Evolutionary conservation across 352 stramenopile species (phyloP).

Genomic region (Globisporangium irregulare): DNA sequence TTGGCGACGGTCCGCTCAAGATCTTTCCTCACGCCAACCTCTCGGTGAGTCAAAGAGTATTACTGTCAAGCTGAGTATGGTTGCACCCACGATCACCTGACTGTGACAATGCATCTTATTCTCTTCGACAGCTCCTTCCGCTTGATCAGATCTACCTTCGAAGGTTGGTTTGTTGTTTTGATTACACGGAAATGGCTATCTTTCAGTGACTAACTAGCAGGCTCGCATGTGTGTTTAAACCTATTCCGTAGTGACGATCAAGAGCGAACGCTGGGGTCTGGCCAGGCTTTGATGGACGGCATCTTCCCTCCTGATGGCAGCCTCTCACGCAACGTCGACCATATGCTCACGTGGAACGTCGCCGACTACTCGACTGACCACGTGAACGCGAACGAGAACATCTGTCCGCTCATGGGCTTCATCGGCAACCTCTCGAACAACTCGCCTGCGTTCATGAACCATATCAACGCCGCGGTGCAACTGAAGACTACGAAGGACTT

Average conservation of each 20-base stretch:
- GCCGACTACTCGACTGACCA: conserved; percentile 76
- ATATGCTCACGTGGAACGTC: conserved; percentile 77
- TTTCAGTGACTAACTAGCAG: not conserved
- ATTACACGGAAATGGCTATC: not conserved
- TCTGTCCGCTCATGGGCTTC: conserved; percentile 72
- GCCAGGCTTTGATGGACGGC: conserved; percentile 74
- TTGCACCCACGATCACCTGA: not conserved
- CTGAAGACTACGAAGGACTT: conserved; percentile 62
- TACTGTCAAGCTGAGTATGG: not conserved
- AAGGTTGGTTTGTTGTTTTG: conserved; percentile 12
- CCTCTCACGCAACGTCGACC: conserved; percentile 43
- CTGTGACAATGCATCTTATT: not conserved
- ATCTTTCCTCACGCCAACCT: conserved; percentile 65
- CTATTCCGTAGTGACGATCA: conserved; percentile 58
- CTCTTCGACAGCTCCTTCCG: conserved; percentile 30
- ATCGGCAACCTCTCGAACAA: conserved; percentile 60
- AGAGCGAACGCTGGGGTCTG: conserved; percentile 80
- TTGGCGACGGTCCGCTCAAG: conserved; percentile 67
- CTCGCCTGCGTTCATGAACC: conserved; percentile 50
- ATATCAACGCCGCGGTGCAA: conserved; percentile 42
- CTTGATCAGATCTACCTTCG: conserved; percentile 68
- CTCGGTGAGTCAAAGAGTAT: conserved; percentile 31
- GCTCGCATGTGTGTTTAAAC: not conserved
- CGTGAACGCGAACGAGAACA: conserved; percentile 75
- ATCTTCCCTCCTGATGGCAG: conserved; percentile 65